Evolutionary conservation across 257 asterid species (phyloP).

Genomic region (Nicotiana knightiana): DNA sequence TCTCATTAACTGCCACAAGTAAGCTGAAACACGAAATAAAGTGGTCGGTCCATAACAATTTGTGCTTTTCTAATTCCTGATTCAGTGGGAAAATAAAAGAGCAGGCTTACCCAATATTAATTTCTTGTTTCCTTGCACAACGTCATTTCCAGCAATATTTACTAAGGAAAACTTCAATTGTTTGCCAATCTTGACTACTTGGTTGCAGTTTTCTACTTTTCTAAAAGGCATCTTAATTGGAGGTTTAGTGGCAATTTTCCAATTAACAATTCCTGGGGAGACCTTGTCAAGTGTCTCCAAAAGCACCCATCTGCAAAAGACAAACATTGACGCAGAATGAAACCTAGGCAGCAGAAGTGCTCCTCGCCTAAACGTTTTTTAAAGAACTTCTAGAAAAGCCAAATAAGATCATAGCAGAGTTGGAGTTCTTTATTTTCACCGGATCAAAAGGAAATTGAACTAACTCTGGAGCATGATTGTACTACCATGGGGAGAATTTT

Average conservation of each 20-base stretch:
- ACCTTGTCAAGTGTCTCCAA: slow-evolving; percentile 87
- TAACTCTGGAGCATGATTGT: background rate
- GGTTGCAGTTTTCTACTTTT: slow-evolving; percentile 96
- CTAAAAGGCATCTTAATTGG: slow-evolving; percentile 94
- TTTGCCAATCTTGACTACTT: slow-evolving; percentile 89
- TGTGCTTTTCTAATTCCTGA: background rate
- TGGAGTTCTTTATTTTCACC: background rate
- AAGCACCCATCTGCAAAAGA: slow-evolving; percentile 74
- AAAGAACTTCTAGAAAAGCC: background rate
- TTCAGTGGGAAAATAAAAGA: background rate
- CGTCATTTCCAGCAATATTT: slow-evolving; percentile 85
- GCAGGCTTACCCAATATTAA: slow-evolving; percentile 60
- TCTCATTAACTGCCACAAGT: slow-evolving; percentile 92
- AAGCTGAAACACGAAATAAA: slow-evolving; percentile 49
- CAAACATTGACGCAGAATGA: background rate
- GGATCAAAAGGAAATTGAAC: background rate
- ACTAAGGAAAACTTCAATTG: slow-evolving; percentile 90
- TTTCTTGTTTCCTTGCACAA: slow-evolving; percentile 95
- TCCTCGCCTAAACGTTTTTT: background rate
- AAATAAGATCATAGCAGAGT: background rate
- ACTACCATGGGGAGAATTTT: background rate
- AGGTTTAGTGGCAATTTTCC: slow-evolving; percentile 91
- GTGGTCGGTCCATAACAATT: slow-evolving; percentile 12
- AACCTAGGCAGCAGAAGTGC: background rate
- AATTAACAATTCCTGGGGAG: slow-evolving; percentile 85